Conservation (phyloP, 192 early-diverging fungal genomes). For the Coemansia umbellata region DNA sequence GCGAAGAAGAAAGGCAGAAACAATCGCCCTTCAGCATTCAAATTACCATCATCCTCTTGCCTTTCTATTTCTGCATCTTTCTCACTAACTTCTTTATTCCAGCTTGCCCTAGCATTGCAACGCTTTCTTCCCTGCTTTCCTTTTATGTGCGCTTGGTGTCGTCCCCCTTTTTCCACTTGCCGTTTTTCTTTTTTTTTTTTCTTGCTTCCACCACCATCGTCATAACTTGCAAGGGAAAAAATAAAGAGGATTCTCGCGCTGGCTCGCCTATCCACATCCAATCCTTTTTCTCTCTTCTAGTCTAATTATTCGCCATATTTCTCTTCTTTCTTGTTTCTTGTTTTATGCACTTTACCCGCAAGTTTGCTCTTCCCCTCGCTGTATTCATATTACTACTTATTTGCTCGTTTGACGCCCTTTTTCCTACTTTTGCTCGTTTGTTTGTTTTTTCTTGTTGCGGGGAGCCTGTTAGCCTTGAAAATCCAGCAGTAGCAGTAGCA, state of each 20-base stretch:
- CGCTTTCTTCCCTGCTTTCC: slow-evolving; percentile 15
- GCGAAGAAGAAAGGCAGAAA: background rate
- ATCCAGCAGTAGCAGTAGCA: slow-evolving; percentile 6
- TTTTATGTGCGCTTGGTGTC: background rate
- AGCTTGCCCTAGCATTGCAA: slow-evolving; percentile 20
- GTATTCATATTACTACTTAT: slow-evolving; percentile 9
- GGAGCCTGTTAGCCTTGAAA: slow-evolving; percentile 3
- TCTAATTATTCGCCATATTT: slow-evolving; percentile 5
- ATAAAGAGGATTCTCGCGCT: slow-evolving; percentile 24
- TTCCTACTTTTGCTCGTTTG: background rate
- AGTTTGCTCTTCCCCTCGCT: slow-evolving; percentile 17
- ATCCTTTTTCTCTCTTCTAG: slow-evolving; percentile 17
- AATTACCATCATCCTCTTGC: background rate
- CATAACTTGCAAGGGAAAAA: slow-evolving; percentile 22
- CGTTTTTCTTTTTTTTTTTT: background rate
- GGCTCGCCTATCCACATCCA: slow-evolving; percentile 16
- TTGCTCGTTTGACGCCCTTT: background rate
- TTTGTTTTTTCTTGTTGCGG: slow-evolving; percentile 1
- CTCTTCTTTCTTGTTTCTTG: slow-evolving; percentile 11
- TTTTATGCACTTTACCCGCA: background rate
- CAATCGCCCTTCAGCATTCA: background rate
- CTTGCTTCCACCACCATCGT: slow-evolving; percentile 9
- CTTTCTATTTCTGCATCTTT: slow-evolving; percentile 15
- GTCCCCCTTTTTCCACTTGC: background rate
- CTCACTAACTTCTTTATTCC: slow-evolving; percentile 37